phyloP scores from a whole-genome alignment of 1,139 yeast species.

The Yamadazyma taylorii region DNA sequence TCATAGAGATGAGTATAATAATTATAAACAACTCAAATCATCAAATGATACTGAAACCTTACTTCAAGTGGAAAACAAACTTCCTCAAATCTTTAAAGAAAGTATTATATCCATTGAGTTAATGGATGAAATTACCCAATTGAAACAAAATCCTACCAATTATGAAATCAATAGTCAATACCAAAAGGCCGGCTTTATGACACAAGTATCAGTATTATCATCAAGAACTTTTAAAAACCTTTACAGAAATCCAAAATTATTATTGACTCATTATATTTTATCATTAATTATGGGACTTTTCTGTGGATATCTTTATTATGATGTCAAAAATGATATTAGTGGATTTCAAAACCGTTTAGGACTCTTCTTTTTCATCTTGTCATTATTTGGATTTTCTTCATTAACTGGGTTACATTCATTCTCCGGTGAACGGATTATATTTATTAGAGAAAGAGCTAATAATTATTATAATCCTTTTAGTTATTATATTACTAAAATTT shows the following conservation, averaged over 20 bases:
- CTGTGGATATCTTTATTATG: conserved; percentile 82
- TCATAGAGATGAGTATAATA: conserved; percentile 70
- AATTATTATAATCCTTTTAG: conserved; percentile 87
- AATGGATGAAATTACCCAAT: conserved; percentile 45
- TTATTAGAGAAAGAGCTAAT: conserved; percentile 89
- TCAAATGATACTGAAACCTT: conserved; percentile 30
- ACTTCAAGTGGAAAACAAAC: conserved; percentile 33
- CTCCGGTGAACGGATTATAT: conserved; percentile 82
- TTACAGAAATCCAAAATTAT: conserved; percentile 84
- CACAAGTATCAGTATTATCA: conserved; percentile 69
- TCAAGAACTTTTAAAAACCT: conserved; percentile 89
- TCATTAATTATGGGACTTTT: conserved; percentile 76
- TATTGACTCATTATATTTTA: conserved; percentile 78
- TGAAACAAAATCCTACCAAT: conserved; percentile 29
- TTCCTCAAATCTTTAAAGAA: conserved; percentile 45
- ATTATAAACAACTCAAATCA: conserved; percentile 18
- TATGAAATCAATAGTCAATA: conserved; percentile 39
- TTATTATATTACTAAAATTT: conserved; percentile 78
- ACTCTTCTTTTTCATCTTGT: conserved; percentile 81
- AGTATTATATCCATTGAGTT: conserved; percentile 53
- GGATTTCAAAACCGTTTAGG: conserved; percentile 97
- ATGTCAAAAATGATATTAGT: conserved; percentile 82
- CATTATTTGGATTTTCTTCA: conserved; percentile 91
- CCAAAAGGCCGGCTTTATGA: conserved; percentile 54
- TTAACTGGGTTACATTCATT: conserved; percentile 89